Evolutionary conservation across 2,329 filamentous ascomycete genomes (phyloP).

Genomic region (Cryphonectria naterciae): DNA sequence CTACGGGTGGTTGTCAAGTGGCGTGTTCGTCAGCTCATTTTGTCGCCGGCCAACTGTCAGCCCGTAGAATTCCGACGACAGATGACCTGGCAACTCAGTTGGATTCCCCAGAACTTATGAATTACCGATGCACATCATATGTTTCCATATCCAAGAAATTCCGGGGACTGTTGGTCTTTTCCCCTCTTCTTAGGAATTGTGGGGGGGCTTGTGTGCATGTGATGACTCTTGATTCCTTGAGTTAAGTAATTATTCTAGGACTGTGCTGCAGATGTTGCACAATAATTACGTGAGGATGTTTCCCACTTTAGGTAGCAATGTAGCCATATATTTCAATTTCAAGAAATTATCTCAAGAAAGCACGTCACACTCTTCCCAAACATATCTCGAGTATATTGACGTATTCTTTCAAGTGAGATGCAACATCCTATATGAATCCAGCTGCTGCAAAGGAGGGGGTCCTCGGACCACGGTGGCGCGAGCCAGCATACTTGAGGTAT

Average conservation of each 20-base stretch:
- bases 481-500: conserved; percentile 8
- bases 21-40: conserved; percentile 19
- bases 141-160: neutral
- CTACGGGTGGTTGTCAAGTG: neutral
- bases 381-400: neutral
- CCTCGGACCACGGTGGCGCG: neutral
- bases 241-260: too few relatives aligned
- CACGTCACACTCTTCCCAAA: neutral
- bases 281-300: neutral
- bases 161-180: neutral
- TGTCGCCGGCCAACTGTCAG: neutral
- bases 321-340: too few relatives aligned
- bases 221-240: too few relatives aligned
- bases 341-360: neutral
- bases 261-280: neutral
- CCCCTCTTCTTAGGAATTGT: too few relatives aligned
- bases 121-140: neutral
- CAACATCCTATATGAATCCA: neutral
- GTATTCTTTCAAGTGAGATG: neutral
- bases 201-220: too few relatives aligned
- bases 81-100: neutral
- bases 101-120: neutral
- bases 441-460: conserved; percentile 5
- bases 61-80: conserved; percentile 4
- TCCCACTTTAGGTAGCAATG: neutral